These are phyloP conservation scores for Medicago lupulina DNA, from an alignment of 306 rosid genomes.

Conservation along the genomic window DNA sequence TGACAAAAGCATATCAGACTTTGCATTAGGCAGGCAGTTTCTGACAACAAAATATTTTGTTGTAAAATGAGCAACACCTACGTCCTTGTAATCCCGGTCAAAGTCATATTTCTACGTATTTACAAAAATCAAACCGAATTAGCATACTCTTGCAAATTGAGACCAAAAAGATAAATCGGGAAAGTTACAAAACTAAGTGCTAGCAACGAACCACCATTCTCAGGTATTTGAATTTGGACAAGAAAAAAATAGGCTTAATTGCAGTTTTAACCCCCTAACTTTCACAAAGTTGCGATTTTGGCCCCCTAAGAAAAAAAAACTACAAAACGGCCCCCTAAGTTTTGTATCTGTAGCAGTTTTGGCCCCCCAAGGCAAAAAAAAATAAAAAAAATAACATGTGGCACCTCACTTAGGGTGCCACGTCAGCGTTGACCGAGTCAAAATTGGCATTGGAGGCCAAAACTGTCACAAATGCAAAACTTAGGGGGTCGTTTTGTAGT, in stretches of 20 bases:
- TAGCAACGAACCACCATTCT: slow-evolving; percentile 31
- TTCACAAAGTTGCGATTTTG: no score
- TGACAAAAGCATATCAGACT: slow-evolving; percentile 97
- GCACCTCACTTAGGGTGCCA: no score
- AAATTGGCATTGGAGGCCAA: no score
- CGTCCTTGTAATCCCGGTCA: slow-evolving; percentile 98
- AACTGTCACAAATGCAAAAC: no score
- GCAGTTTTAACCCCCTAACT: no score
- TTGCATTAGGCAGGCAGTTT: slow-evolving; percentile 86
- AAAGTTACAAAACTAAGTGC: slow-evolving; percentile 32
- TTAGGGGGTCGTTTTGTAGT: no score
- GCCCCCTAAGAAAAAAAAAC: no score
- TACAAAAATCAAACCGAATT: slow-evolving; percentile 41
- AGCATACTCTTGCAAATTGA: slow-evolving; percentile 43
- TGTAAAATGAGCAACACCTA: slow-evolving; percentile 90
- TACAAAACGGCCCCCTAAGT: no score
- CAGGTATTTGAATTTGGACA: slow-evolving; percentile 30
- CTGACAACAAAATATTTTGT: slow-evolving; percentile 92
- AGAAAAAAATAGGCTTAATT: slow-evolving; percentile 37
- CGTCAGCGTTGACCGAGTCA: no score
- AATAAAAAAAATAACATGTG: no score
- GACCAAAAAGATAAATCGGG: slow-evolving; percentile 25
- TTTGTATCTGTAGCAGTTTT: no score
- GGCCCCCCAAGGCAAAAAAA: no score
- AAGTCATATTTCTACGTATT: slow-evolving; percentile 79